These are phyloP conservation scores for Cyphellophora europaea DNA, from an alignment of 2,329 filamentous ascomycete species.

Conservation along the genomic window DNA sequence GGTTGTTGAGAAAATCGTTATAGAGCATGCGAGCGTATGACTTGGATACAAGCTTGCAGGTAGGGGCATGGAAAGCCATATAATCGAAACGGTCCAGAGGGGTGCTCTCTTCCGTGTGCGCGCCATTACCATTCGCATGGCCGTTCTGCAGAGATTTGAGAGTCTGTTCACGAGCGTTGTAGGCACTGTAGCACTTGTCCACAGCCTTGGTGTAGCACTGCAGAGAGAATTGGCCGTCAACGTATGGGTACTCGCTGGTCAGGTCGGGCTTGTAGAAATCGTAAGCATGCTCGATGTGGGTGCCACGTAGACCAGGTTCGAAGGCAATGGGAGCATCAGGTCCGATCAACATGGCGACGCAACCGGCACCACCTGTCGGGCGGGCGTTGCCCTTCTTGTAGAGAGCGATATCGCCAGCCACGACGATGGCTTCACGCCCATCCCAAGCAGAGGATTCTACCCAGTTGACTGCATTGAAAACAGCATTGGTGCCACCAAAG, in stretches of 20 bases:
- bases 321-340: slow-evolving; percentile 67
- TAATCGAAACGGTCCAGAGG: slow-evolving; percentile 74
- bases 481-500: slow-evolving; percentile 72
- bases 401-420: slow-evolving; percentile 74
- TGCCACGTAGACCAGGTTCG: slow-evolving; percentile 70
- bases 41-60: slow-evolving; percentile 80
- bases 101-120: slow-evolving; percentile 35
- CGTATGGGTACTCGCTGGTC: slow-evolving; percentile 77
- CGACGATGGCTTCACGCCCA: slow-evolving; percentile 69
- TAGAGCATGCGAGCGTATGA: slow-evolving; percentile 76
- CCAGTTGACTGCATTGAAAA: slow-evolving; percentile 80
- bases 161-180: slow-evolving; percentile 62
- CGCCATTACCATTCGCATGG: slow-evolving; percentile 39
- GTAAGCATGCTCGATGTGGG: slow-evolving; percentile 75
- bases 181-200: slow-evolving; percentile 72
- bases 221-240: slow-evolving; percentile 75
- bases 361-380: slow-evolving; percentile 71
- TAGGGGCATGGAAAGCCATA: slow-evolving; percentile 73
- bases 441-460: slow-evolving; percentile 82
- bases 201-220: slow-evolving; percentile 75
- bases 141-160: slow-evolving; percentile 36
- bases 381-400: slow-evolving; percentile 77
- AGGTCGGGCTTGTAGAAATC: slow-evolving; percentile 88
- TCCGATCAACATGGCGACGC: slow-evolving; percentile 69
- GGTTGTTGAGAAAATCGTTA: slow-evolving; percentile 71